phyloP scores from a whole-genome alignment of 73 alveolate genomes.

The Paramecium primaurelia region DNA sequence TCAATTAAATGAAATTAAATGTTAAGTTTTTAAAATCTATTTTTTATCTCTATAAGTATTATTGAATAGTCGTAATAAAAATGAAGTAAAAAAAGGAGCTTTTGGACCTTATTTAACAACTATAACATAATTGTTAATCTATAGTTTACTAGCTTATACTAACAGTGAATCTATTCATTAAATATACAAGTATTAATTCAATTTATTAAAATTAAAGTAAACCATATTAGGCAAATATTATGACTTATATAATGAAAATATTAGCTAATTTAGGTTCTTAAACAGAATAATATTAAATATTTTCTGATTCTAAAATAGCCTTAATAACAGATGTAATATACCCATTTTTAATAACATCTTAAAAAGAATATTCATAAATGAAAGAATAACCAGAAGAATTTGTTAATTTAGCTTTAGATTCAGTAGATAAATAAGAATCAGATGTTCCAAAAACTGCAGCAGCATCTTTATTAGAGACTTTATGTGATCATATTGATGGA shows the following conservation, averaged over 20 bases:
- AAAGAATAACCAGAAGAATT: slow-evolving; percentile 74
- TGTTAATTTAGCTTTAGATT: slow-evolving; percentile 75
- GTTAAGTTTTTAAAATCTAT: slow-evolving; percentile 13
- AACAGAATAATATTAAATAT: slow-evolving; percentile 54
- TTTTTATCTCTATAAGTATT: not conserved
- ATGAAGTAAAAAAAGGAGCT: slow-evolving; percentile 17
- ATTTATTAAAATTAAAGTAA: not conserved
- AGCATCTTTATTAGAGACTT: slow-evolving; percentile 76
- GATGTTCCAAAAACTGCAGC: slow-evolving; percentile 69
- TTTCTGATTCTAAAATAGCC: slow-evolving; percentile 32
- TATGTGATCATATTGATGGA: slow-evolving; percentile 79
- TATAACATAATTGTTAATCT: not conserved
- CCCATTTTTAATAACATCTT: slow-evolving; percentile 67
- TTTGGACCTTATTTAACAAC: slow-evolving; percentile 1
- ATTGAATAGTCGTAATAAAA: slow-evolving; percentile 1
- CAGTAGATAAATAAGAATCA: slow-evolving; percentile 74
- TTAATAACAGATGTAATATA: slow-evolving; percentile 70
- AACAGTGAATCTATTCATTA: not conserved
- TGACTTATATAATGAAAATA: slow-evolving; percentile 28
- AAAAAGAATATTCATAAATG: slow-evolving; percentile 62
- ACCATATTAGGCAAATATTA: not conserved
- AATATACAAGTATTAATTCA: not conserved
- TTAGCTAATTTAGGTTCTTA: slow-evolving; percentile 34
- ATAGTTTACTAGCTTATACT: not conserved
- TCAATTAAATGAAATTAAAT: slow-evolving; percentile 29